These are phyloP conservation scores for Polytrichum commune DNA, from an alignment of 225 moss, liverwort and hornwort genomes.

Conservation along the genomic window DNA sequence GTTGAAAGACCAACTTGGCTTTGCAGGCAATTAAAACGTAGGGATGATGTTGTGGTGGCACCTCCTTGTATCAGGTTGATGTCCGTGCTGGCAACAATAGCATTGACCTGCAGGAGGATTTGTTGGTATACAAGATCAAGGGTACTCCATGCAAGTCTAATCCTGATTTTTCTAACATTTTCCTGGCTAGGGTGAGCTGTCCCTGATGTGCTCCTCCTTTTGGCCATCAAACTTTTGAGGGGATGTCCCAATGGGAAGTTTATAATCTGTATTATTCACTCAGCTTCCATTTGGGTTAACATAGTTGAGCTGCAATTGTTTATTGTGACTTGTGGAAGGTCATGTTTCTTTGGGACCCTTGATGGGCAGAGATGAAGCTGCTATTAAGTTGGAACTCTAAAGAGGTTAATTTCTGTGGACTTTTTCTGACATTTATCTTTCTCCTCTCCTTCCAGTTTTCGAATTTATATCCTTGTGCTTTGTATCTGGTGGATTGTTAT, in stretches of 20 bases:
- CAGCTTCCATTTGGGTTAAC: neutral
- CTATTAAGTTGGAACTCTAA: neutral
- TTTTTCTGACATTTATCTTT: neutral
- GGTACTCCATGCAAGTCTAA: slow-evolving; percentile 7
- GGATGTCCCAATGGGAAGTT: slow-evolving; percentile 6
- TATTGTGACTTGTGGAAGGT: slow-evolving; percentile 1
- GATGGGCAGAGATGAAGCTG: neutral
- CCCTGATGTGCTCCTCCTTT: slow-evolving; percentile 2
- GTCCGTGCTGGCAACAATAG: slow-evolving; percentile 1
- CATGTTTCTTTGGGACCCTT: neutral
- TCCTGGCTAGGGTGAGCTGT: slow-evolving; percentile 12
- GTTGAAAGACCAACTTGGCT: slow-evolving; percentile 2
- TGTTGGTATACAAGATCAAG: slow-evolving; percentile 7
- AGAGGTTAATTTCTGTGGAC: neutral
- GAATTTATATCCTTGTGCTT: no score
- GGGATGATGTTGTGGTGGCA: slow-evolving; percentile 1
- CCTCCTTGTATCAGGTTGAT: neutral
- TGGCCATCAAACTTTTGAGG: slow-evolving; percentile 11
- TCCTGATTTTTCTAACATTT: neutral
- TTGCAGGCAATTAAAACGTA: slow-evolving; percentile 1
- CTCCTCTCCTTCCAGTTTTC: neutral
- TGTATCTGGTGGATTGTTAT: no score
- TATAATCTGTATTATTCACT: slow-evolving; percentile 4
- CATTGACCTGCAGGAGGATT: neutral
- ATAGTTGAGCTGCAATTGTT: slow-evolving; percentile 3